These are phyloP conservation scores for Phytophthora cryptogea DNA, from an alignment of 352 stramenopile species.

Conservation along the genomic window DNA sequence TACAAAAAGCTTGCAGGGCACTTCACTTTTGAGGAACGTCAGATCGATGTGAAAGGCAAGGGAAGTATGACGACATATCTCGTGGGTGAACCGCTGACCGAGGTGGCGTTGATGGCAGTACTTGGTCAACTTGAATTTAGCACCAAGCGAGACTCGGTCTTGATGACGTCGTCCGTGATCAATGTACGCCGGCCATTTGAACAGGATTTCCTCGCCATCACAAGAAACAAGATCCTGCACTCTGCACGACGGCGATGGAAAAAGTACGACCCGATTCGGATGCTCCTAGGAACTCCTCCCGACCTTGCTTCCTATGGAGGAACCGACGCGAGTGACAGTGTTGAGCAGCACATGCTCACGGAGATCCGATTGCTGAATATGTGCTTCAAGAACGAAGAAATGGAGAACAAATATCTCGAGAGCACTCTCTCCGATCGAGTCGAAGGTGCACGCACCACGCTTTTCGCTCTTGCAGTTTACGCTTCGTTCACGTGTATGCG, in stretches of 20 bases:
- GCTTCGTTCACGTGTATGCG: slow-evolving; percentile 69
- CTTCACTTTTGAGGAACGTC: slow-evolving; percentile 78
- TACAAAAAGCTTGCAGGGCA: slow-evolving; percentile 81
- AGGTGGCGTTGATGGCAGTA: slow-evolving; percentile 60
- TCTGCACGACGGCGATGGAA: slow-evolving; percentile 58
- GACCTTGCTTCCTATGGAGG: slow-evolving; percentile 41
- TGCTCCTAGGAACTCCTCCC: slow-evolving; percentile 58
- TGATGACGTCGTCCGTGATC: slow-evolving; percentile 45
- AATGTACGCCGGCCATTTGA: slow-evolving; percentile 53
- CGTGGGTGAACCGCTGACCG: slow-evolving; percentile 70
- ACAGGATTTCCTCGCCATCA: slow-evolving; percentile 55
- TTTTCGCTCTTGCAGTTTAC: slow-evolving; percentile 63
- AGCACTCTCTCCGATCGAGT: slow-evolving; percentile 63
- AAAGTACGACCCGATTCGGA: slow-evolving; percentile 58
- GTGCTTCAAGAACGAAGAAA: slow-evolving; percentile 68
- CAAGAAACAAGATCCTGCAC: slow-evolving; percentile 53
- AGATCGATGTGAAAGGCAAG: slow-evolving; percentile 89
- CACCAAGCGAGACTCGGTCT: slow-evolving; percentile 62
- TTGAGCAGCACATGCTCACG: slow-evolving; percentile 68
- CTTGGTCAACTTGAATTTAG: slow-evolving; percentile 69
- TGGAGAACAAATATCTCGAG: slow-evolving; percentile 80
- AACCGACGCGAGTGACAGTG: slow-evolving; percentile 39
- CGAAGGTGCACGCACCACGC: slow-evolving; percentile 61
- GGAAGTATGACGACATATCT: slow-evolving; percentile 86
- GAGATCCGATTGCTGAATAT: slow-evolving; percentile 68